Evolutionary conservation across 2,329 filamentous ascomycete species (phyloP), one percentile per base, ranked within the genome.

Genomic region (Tolypocladium inflatum): DNA sequence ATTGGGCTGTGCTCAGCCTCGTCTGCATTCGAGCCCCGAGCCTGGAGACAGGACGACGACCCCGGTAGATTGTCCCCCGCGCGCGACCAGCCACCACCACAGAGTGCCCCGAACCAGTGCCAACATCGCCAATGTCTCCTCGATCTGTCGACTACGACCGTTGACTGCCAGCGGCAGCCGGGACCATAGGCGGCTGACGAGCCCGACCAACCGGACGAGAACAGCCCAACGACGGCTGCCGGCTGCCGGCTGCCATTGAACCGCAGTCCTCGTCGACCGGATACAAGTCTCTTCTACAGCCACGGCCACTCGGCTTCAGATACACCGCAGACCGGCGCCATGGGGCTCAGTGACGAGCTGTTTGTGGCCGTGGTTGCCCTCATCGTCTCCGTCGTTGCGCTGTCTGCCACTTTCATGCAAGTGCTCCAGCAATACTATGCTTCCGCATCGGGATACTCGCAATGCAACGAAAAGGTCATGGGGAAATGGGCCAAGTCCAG

Each of bases 341-440:
- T 57, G 56, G 52, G 45, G 2, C 48, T 42, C 45, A 57, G 65
- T 55, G 59, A 64, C 30, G 73, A 75, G 59, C 68, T 74, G 37
- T 62, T 69, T 13, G 69, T 80, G 50, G 76, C 76, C 60, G 61
- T 71, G 26, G 75, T 75, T 26, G 78, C 78, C 48, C 70, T 81
- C 37, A 65, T 78, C 39, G 68, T 81, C 43, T 80, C 78, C 7
- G 64, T 80, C 9, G 68, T 81, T 8, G 78, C 78, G 19, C 65
- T 81, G 3, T 54, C 71, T 10, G 76, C 76, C 1, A 76, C 78
- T 1, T 64, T 74, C 13, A 70, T 79, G 61, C 78, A 81, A 62
- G 76, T 80, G 11, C 64, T 77, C 37, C 78, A 80, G 60, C 78
- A 81, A 59, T 80, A 80, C 66, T 74, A 74, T 26, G 73, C 78